A percentile compares a stretch with the other conserved stretches of the same genome.
Conservation (phyloP, 306 rosid genomes). For the Crotalaria pallida region DNA sequence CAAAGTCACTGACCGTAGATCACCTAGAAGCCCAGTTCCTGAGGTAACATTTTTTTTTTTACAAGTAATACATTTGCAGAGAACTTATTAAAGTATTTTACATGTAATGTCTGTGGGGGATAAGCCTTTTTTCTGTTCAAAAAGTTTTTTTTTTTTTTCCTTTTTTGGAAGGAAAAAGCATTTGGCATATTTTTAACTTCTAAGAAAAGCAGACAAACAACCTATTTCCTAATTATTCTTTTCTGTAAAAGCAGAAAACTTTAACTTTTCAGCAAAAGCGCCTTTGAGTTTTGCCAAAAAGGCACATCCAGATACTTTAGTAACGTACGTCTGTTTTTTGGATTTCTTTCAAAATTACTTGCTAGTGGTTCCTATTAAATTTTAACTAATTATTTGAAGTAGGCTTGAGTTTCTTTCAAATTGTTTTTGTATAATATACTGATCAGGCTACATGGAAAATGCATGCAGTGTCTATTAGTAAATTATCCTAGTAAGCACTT, state of each 20-base stretch:
- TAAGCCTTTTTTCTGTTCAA: neutral
- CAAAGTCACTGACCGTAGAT: slow-evolving; percentile 63
- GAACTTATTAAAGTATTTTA: neutral
- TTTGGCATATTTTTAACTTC: neutral
- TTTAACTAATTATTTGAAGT: neutral
- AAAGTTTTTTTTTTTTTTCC: neutral
- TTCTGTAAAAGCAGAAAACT: neutral
- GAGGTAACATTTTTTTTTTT: slow-evolving; percentile 47
- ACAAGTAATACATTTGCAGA: neutral
- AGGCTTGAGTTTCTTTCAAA: neutral
- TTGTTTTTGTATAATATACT: neutral
- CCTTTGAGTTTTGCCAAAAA: neutral
- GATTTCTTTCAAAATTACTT: neutral
- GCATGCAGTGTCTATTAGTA: neutral
- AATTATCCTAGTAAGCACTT: neutral
- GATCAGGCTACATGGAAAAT: neutral
- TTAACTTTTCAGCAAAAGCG: neutral
- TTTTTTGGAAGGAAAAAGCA: neutral
- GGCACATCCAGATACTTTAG: neutral
- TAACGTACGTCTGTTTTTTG: neutral
- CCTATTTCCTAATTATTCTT: neutral
- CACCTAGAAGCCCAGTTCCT: slow-evolving; percentile 75
- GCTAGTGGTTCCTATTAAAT: neutral
- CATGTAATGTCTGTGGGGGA: neutral
- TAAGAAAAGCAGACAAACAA: neutral